Evolutionary conservation across 371 early-diverging fungal genomes (phyloP).

Genomic region (Mucor plumbeus): DNA sequence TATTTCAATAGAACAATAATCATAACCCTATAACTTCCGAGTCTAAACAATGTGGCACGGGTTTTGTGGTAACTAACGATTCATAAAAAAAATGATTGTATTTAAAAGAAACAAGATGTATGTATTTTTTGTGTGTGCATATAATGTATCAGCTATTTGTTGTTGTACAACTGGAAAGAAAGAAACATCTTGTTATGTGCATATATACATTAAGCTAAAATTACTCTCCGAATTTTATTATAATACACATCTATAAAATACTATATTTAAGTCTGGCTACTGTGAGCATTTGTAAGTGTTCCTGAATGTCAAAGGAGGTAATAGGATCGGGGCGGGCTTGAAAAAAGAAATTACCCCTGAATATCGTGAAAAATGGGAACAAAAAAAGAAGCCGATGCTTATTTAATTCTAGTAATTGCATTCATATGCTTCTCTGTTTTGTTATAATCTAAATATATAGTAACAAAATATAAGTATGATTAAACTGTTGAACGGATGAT

Average conservation of each 20-base stretch:
- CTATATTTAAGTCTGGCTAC: no score
- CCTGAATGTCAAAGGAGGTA: no score
- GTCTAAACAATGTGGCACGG: neutral
- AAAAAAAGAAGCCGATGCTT: neutral
- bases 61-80: neutral
- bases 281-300: no score
- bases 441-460: neutral
- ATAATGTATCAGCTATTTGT: no score
- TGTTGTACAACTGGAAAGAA: neutral
- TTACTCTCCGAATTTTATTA: no score
- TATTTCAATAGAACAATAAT: neutral
- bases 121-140: neutral
- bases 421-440: conserved; percentile 7
- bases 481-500: neutral
- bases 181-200: neutral
- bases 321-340: no score
- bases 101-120: no score
- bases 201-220: neutral
- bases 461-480: neutral
- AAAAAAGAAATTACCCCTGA: neutral
- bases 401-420: neutral
- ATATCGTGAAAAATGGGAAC: neutral
- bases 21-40: neutral
- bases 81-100: neutral
- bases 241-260: no score